Base-by-base conservation (phyloP, 176 grass and related monocot species). In the Phoenix dactylifera region DNA sequence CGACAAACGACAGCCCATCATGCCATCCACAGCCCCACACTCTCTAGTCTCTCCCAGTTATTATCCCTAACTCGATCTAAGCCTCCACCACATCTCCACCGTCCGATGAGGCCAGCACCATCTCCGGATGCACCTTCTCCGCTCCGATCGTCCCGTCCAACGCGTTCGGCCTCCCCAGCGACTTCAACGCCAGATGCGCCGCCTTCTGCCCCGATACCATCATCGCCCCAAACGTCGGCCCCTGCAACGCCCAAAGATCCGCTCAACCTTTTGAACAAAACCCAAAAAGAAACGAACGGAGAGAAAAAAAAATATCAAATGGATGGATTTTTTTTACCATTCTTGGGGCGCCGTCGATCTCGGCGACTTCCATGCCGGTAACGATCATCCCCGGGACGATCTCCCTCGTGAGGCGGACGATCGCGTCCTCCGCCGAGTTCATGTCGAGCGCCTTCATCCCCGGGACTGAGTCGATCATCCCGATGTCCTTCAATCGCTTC, bases 371-470 rank as follows among this genome's bases (percentile, higher is more conserved):
- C 18, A 19, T 19, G 18, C 18, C 52, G 52, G 93, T 98, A 64
- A 92, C 84, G 63, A 92, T 98, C 88, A 98, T 98, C 51, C 88
- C 88, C 0, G 88, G 93, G 26, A 98, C 84, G 50, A 98, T 66
- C 79, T 98, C 93, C 19, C 84, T 78, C 2, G 93, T 98, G 56
- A 98, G 77, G 32, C 87, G 54, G 5, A 92, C 93, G 66, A 98
- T 98, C 18, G 77, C 84, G 22, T 98, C 84, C 81, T 98, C 93
- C 0, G 93, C 87, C 0, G 84, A 70, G 76, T 92, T 92, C 93
- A 98, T 98, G 70, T 98, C 93, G 0, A 92, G 84, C 1, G 87
- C 93, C 49, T 80, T 77, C 93, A 98, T 98, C 30, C 88, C 88
- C 0, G 93, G 93, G 25, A 98, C 93, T 1, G 81, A 26, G 52